phyloP scores from a whole-genome alignment of 2,329 filamentous ascomycete genomes.

The Tetracladium maxilliforme region DNA sequence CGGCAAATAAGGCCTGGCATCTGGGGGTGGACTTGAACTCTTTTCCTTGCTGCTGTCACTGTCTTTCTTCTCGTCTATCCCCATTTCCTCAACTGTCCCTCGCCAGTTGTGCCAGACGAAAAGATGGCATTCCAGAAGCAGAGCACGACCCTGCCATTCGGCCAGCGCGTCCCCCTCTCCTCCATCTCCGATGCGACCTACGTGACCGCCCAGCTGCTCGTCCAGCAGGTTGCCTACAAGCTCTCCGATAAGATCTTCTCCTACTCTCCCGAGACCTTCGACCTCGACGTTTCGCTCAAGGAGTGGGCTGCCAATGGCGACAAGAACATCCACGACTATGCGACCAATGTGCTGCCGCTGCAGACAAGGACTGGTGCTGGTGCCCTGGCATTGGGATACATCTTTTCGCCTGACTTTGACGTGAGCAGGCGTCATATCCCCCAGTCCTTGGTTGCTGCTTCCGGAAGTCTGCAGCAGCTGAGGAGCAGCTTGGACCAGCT shows the following conservation, averaged over 20 bases:
- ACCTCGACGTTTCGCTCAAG: slow-evolving; percentile 72
- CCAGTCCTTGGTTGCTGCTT: slow-evolving; percentile 79
- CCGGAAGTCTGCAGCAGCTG: slow-evolving; percentile 66
- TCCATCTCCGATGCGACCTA: slow-evolving; percentile 79
- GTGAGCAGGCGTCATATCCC: slow-evolving; percentile 80
- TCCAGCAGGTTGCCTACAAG: slow-evolving; percentile 91
- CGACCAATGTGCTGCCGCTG: slow-evolving; percentile 63
- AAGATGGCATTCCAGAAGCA: slow-evolving; percentile 7
- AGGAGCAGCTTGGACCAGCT: slow-evolving; percentile 82
- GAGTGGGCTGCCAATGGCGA: slow-evolving; percentile 58
- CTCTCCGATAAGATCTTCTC: slow-evolving; percentile 96
- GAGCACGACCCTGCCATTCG: slow-evolving; percentile 41
- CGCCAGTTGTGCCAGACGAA: too few species aligned
- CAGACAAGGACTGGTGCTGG: slow-evolving; percentile 85
- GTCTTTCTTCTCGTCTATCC: too few species aligned
- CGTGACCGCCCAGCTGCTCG: slow-evolving; percentile 79
- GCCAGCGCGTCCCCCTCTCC: slow-evolving; percentile 34
- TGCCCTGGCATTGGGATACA: slow-evolving; percentile 83
- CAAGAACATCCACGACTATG: slow-evolving; percentile 69
- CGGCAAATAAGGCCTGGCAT: too few species aligned
- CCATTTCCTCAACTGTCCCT: too few species aligned
- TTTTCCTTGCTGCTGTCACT: too few species aligned
- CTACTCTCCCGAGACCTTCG: slow-evolving; percentile 88
- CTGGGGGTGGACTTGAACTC: too few species aligned
- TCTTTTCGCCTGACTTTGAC: slow-evolving; percentile 96